These are phyloP conservation scores for Knufia fluminis DNA, from an alignment of 2,329 filamentous ascomycete species.

Conservation along the genomic window DNA sequence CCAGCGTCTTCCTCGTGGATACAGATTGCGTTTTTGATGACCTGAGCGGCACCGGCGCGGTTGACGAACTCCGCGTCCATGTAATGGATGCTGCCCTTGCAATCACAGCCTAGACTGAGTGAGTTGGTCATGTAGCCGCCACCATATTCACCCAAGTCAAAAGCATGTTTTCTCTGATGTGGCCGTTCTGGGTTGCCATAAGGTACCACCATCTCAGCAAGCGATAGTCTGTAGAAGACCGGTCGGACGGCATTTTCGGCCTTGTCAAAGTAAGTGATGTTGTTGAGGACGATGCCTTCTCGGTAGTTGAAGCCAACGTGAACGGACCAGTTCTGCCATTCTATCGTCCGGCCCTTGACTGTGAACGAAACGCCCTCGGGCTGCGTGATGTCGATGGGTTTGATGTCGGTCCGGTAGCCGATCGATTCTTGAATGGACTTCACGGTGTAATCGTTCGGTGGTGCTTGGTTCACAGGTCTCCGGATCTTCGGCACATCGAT, in stretches of 20 bases:
- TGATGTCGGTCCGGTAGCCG: slow-evolving; percentile 69
- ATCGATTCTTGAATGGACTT: slow-evolving; percentile 61
- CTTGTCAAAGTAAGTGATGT: slow-evolving; percentile 84
- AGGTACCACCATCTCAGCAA: slow-evolving; percentile 90
- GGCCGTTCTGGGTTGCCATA: slow-evolving; percentile 46
- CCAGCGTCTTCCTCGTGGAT: slow-evolving; percentile 91
- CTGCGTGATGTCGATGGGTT: slow-evolving; percentile 80
- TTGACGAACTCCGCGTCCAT: slow-evolving; percentile 66
- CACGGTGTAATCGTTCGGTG: slow-evolving; percentile 71
- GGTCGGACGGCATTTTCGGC: slow-evolving; percentile 56
- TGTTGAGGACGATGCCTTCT: slow-evolving; percentile 81
- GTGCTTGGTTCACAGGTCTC: slow-evolving; percentile 61
- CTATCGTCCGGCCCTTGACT: slow-evolving; percentile 61
- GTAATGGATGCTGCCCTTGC: slow-evolving; percentile 86
- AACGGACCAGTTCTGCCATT: slow-evolving; percentile 90
- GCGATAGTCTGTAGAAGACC: slow-evolving; percentile 78
- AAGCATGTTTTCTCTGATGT: slow-evolving; percentile 41
- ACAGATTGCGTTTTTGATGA: slow-evolving; percentile 89
- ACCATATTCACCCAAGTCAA: slow-evolving; percentile 40
- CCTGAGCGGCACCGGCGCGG: slow-evolving; percentile 59
- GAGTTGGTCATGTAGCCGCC: slow-evolving; percentile 43
- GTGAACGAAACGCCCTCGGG: slow-evolving; percentile 83
- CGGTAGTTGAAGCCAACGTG: slow-evolving; percentile 93
- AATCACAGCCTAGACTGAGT: slow-evolving; percentile 43
- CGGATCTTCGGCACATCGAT: slow-evolving; percentile 76